phyloP scores from a whole-genome alignment of 441 rosid species.

The Euphorbia celastroides region DNA sequence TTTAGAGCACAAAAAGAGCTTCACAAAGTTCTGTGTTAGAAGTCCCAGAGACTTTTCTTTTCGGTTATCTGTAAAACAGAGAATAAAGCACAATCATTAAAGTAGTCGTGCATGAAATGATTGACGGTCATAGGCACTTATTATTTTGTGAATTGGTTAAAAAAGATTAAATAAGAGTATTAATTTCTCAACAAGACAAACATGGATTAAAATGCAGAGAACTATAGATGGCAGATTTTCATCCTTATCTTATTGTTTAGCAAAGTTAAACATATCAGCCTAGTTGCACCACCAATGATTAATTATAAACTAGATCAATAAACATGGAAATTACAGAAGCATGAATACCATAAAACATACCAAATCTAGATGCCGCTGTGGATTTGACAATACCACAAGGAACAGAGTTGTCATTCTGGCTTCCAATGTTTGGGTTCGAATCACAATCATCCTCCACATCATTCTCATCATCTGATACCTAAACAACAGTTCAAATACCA shows the following conservation, averaged over 20 bases:
- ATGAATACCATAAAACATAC: conserved; percentile 19
- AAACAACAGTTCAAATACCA: neutral
- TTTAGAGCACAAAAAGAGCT: conserved; percentile 64
- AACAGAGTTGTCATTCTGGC: conserved; percentile 51
- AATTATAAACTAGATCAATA: neutral
- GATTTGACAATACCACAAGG: conserved; percentile 41
- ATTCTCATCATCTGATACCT: conserved; percentile 58
- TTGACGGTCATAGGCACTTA: neutral
- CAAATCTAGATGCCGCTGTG: conserved; percentile 44
- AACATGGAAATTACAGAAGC: neutral
- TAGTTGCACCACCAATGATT: neutral
- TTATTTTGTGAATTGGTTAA: neutral
- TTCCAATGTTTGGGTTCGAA: conserved; percentile 50
- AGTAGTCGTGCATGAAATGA: neutral
- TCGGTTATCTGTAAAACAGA: conserved; percentile 48
- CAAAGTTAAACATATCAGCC: neutral
- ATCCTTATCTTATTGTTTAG: neutral
- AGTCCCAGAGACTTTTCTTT: conserved; percentile 85
- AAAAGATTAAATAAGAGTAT: neutral
- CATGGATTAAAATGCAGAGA: neutral
- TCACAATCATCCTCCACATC: conserved; percentile 43
- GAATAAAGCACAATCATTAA: conserved; percentile 4
- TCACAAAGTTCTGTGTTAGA: conserved; percentile 77
- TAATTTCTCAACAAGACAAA: neutral
- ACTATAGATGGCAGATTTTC: neutral